Base-by-base conservation (phyloP, 2,329 filamentous ascomycete genomes). In the Epichloe typhina region DNA sequence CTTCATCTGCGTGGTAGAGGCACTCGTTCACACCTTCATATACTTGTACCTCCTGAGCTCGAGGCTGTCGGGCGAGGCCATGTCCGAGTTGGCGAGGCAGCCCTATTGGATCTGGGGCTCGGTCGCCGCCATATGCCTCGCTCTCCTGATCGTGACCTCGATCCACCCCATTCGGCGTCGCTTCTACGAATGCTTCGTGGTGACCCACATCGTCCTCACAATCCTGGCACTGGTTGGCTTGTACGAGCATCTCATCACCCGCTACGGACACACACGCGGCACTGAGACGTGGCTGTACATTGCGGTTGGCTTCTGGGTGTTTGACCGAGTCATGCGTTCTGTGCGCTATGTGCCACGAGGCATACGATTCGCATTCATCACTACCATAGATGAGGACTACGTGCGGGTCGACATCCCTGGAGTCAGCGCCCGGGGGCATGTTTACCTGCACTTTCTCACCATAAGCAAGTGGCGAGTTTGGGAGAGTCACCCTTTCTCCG, bases 1-100 rank as follows among this genome's bases (percentile, higher is more conserved):
- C 0, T 91, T 81, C 72, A 82, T 82, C 39, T 86, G 86, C 61
- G 85, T 91, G 55, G 88, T 86, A 72, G 86, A 90, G 71, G 89
- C 86, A 7, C 83, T 89, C 1, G 19, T 69, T 3, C 67, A 69
- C 53, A 66, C 64, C 2, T 42, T 62, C 5, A 57, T 68, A 52
- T 59, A 67, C 2, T 50, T 63, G 37, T 64, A 64, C 51, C 37
- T 55, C 17, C 23, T 51, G 61, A 65, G 17, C 47, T 50, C 13
- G 50, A 54, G 8, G 9, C 39, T 41, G 17, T 41, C 39, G 5
- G 17, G 39, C 9, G 15, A n/a, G 1, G 39, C 15, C 17, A 4
- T 41, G 39, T 41, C 39, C 19, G 9, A 41, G 15, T 41, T 41
- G 19, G 17, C 8, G 5, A 62, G 67, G 41, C 52, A 56, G 6